Evolutionary conservation across 371 early-diverging fungal species (phyloP).

Genomic region (Circinella umbellata): DNA sequence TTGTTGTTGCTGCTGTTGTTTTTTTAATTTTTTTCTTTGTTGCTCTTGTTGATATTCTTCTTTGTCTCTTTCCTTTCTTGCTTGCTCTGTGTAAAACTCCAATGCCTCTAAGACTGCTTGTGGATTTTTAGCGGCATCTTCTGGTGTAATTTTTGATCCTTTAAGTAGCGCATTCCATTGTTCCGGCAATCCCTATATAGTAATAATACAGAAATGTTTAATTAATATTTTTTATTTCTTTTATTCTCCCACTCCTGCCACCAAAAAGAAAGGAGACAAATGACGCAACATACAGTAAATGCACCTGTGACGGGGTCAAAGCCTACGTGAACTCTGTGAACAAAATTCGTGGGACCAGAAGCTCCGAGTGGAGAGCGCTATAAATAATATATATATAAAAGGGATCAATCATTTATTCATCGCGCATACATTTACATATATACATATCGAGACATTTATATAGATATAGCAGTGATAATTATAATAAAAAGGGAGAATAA

Average conservation of each 20-base stretch:
- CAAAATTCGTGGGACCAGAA: conserved; percentile 93
- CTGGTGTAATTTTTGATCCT: conserved; percentile 86
- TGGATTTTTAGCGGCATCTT: conserved; percentile 93
- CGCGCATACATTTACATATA: background rate
- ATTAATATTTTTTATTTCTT: too few species aligned
- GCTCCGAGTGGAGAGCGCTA: conserved; percentile 70
- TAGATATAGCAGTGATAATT: too few species aligned
- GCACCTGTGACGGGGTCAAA: conserved; percentile 93
- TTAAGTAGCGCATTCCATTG: conserved; percentile 89
- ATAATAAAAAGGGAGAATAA: too few species aligned
- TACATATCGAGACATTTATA: too few species aligned
- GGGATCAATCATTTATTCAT: background rate
- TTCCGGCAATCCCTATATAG: conserved; percentile 79
- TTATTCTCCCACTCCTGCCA: background rate
- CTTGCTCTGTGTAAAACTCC: conserved; percentile 90
- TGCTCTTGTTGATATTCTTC: conserved; percentile 36
- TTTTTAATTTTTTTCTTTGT: conserved; percentile 27
- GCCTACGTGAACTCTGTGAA: conserved; percentile 95
- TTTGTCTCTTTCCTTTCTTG: conserved; percentile 46
- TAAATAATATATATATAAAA: background rate
- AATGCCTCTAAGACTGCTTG: conserved; percentile 95
- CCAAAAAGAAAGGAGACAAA: background rate
- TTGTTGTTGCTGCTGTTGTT: conserved; percentile 15
- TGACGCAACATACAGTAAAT: conserved; percentile 73
- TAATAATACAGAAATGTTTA: background rate